A percentile compares a stretch with the other conserved stretches of the same genome.
Evolutionary conservation across 306 rosid species (phyloP).

Genomic region (Pachyrhizus erosus): DNA sequence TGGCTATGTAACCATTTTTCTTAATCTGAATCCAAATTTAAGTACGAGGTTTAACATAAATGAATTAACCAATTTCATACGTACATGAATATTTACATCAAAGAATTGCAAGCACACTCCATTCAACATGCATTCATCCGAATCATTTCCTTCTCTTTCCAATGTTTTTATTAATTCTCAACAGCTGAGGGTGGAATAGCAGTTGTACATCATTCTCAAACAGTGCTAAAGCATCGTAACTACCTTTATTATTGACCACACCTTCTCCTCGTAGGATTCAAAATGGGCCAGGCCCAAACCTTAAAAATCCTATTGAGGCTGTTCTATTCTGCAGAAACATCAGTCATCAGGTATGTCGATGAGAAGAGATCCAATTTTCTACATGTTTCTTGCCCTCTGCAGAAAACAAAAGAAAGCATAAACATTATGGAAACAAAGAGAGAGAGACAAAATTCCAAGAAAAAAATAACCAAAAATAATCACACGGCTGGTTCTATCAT

Average conservation of each 20-base stretch:
- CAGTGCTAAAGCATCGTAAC: slow-evolving; percentile 12
- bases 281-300: neutral
- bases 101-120: slow-evolving; percentile 41
- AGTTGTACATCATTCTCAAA: neutral
- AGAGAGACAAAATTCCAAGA: neutral
- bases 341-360: slow-evolving; percentile 63
- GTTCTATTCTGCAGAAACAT: slow-evolving; percentile 5
- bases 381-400: slow-evolving; percentile 69
- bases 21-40: too few relatives aligned
- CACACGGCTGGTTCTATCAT: too few relatives aligned
- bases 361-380: slow-evolving; percentile 75
- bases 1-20: too few relatives aligned
- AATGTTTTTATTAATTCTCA: neutral
- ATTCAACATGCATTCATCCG: slow-evolving; percentile 7
- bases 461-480: too few relatives aligned
- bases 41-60: neutral
- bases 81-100: slow-evolving; percentile 43
- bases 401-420: slow-evolving; percentile 43
- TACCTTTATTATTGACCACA: slow-evolving; percentile 33
- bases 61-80: neutral
- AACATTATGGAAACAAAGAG: neutral
- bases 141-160: neutral
- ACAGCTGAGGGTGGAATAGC: neutral
- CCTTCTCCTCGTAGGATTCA: neutral
- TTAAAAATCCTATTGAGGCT: neutral